Evolutionary conservation across 2,329 filamentous ascomycete species (phyloP), one percentile per base, ranked within the genome.

Genomic region (Dothiorella sarmentorum): DNA sequence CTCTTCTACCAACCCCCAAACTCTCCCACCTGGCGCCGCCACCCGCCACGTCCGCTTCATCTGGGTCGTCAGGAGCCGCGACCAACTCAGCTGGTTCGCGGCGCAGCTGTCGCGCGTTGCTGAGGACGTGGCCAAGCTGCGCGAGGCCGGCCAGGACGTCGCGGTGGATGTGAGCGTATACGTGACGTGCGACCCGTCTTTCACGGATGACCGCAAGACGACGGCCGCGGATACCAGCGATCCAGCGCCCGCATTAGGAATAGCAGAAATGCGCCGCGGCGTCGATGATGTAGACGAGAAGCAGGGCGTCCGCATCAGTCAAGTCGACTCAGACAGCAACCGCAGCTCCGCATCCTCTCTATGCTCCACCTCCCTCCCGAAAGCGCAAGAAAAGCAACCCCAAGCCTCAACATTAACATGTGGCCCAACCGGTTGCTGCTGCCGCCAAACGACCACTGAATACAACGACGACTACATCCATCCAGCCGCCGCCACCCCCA

Each of bases 61-160:
- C 9, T 86, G 83, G 83, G 78, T 84, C 5, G 76, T 85, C 56
- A 85, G 82, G 65, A 77, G 78, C n/a, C 75, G 73, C 3, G 73
- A 74, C 1, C 79, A 83, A 45, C 66, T 84, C 2, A 72, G 69
- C 13, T 85, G 82, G 78, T 83, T 85, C 60, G 70, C 75, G 1
- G 64, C 70, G 3, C 78, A 84, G 63, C 71, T 86, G 1, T 74
- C 76, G 1, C 67, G 73, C 7, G 73, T 80, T 2, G 64, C 76
- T 13, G 63, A 69, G 2, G 77, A 82, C 43, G 73, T 80, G 33
- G 66, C 76, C 22, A 62, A 61, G 18, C 71, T 79, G 60, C 67
- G 75, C 60, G 63, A 69, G 40, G 52, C 67, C 1, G 66, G 70
- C 10, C 67, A 68, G 18, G 66, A 75, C 20, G 72, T 78, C 27